Base-by-base conservation (phyloP, 495 filamentous ascomycete genomes). In the Penicillium mononematosum region DNA sequence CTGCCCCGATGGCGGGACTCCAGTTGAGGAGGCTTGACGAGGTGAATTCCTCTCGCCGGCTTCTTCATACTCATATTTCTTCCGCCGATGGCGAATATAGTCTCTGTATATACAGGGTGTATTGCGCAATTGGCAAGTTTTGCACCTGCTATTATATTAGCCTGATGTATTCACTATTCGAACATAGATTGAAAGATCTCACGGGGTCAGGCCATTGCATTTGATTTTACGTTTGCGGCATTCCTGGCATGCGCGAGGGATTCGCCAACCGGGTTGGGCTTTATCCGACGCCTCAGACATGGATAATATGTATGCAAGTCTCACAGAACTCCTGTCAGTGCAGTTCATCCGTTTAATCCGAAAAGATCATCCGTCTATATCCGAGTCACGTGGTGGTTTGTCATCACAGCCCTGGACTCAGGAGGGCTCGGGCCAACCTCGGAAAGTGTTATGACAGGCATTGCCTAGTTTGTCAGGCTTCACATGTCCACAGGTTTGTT, bases 211-310 rank as follows among this genome's bases (percentile, higher is more conserved):
- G 29, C 75, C 75, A 49, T 73, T 75, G 62, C 75, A 78, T 20
- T 71, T 70, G 63, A 78, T 77, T 60, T 78, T 78, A 55, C 74
- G 63, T 51, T 71, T 73, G 14, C 75, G 68, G 48, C 75, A 78
- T 56, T 76, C 72, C 55, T 78, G 66, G 47, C 75, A 78, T 0
- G 75, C 75, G 39, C 76, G 76, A 43, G 75, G 64, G 38, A 74
- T 75, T 25, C 75, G 72, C 72, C 71, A 75, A 10, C 64, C 64
- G 2, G 63, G 7, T 17, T 64, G 64, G 9, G 64, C 19, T 25
- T 59, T 29, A 45, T 58, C 53, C 7, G 60, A 55, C 14, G 64
- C 34, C 39, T 74, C 69, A 50, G 59, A 60, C 74, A 76, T 75
- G 57, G 57, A 57, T 56, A 55, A 11, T 19, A 17, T 7, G 59